phyloP scores from a whole-genome alignment of 495 filamentous ascomycete genomes.

The Lasiosphaeria hispida region DNA sequence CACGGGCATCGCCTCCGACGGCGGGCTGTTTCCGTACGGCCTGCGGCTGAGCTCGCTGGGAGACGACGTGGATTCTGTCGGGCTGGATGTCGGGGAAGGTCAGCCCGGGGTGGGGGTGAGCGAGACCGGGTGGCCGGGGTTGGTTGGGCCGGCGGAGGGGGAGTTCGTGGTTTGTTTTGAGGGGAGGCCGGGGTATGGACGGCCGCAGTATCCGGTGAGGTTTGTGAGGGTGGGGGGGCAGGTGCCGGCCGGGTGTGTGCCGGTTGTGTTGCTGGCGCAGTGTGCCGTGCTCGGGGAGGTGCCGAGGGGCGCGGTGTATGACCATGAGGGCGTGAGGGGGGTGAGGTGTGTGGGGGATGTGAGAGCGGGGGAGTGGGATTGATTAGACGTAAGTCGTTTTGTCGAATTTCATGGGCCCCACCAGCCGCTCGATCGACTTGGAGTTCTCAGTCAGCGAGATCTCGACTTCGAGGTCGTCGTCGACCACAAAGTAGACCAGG shows the following conservation, averaged over 20 bases:
- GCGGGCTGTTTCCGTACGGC: slow-evolving; percentile 21
- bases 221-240: slow-evolving; percentile 8
- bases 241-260: slow-evolving; percentile 16
- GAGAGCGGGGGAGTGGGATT: too few relatives aligned
- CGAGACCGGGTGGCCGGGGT: neutral
- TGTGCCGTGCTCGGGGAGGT: slow-evolving; percentile 13
- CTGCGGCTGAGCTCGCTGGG: slow-evolving; percentile 7
- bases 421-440: too few relatives aligned
- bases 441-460: too few relatives aligned
- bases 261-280: slow-evolving; percentile 19
- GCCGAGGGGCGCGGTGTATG: slow-evolving; percentile 8
- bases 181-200: slow-evolving; percentile 12
- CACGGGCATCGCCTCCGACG: slow-evolving; percentile 19
- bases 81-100: slow-evolving; percentile 13
- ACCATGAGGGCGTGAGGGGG: slow-evolving; percentile 16
- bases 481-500: too few relatives aligned
- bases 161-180: slow-evolving; percentile 47
- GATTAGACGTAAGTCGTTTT: too few relatives aligned
- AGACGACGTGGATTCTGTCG: slow-evolving; percentile 4
- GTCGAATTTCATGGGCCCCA: too few relatives aligned
- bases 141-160: slow-evolving; percentile 28
- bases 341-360: slow-evolving; percentile 17
- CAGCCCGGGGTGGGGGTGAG: slow-evolving; percentile 8
- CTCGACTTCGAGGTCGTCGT: too few relatives aligned
- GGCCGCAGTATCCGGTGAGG: slow-evolving; percentile 25